Evolutionary conservation across 2,329 filamentous ascomycete species (phyloP).

Genomic region (Hymenoscyphus linearis): DNA sequence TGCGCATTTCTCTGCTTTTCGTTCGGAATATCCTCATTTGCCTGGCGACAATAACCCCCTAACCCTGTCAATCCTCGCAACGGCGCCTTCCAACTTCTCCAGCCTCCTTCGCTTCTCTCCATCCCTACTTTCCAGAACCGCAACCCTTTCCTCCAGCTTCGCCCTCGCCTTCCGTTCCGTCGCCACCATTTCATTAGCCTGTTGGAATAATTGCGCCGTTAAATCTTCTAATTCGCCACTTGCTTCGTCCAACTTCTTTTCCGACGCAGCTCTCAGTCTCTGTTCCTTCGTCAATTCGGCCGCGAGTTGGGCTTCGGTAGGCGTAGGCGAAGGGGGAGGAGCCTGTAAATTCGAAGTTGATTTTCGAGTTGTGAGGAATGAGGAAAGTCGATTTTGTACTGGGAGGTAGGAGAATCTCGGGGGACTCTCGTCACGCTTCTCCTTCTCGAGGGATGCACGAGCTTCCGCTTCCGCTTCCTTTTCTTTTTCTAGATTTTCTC

Average conservation of each 20-base stretch:
- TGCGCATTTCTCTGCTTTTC: slow-evolving; percentile 3
- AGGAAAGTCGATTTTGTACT: slow-evolving; percentile 33
- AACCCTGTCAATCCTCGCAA: slow-evolving; percentile 66
- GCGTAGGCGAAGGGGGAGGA: slow-evolving; percentile 10
- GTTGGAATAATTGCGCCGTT: slow-evolving; percentile 68
- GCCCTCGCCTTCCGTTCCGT: slow-evolving; percentile 66
- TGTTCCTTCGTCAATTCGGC: slow-evolving; percentile 63
- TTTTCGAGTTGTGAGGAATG: slow-evolving; percentile 46
- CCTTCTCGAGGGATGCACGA: slow-evolving; percentile 7
- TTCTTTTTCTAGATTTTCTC: slow-evolving; percentile 17
- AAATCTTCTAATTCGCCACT: slow-evolving; percentile 74
- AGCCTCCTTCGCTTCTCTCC: slow-evolving; percentile 62
- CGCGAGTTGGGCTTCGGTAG: slow-evolving; percentile 46
- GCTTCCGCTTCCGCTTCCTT: too few relatives aligned
- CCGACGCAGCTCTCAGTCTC: slow-evolving; percentile 60
- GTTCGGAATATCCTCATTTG: slow-evolving; percentile 17
- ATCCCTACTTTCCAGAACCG: slow-evolving; percentile 64
- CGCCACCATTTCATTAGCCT: slow-evolving; percentile 86
- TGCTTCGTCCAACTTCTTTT: slow-evolving; percentile 60
- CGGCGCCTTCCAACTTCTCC: slow-evolving; percentile 65
- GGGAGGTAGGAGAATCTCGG: slow-evolving; percentile 26
- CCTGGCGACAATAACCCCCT: slow-evolving; percentile 48
- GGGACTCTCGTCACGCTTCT: slow-evolving; percentile 9
- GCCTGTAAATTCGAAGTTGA: slow-evolving; percentile 38
- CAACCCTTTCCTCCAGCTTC: slow-evolving; percentile 65